These are phyloP conservation scores for Ceratocystis lukuohia DNA, from an alignment of 2,329 filamentous ascomycete species.

Conservation along the genomic window DNA sequence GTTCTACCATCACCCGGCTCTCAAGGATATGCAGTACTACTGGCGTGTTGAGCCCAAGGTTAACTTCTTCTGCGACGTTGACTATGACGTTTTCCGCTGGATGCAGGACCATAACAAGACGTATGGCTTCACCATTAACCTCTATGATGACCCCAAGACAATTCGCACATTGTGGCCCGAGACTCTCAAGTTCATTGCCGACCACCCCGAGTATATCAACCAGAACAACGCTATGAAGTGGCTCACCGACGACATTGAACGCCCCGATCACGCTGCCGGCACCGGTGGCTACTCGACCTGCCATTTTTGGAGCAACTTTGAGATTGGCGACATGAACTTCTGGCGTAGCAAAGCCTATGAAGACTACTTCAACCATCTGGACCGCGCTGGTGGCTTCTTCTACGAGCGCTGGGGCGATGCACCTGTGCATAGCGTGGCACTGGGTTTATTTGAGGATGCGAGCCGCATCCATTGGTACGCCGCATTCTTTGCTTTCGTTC, in stretches of 20 bases:
- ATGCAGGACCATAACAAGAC: slow-evolving; percentile 99
- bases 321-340: slow-evolving; percentile 85
- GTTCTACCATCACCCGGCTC: slow-evolving; percentile 91
- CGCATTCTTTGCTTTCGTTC: not conserved
- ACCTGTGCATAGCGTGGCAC: slow-evolving; percentile 84
- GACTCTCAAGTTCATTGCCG: slow-evolving; percentile 75
- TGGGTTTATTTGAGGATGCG: slow-evolving; percentile 83
- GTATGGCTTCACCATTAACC: slow-evolving; percentile 95
- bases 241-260: slow-evolving; percentile 63
- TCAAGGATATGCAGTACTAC: slow-evolving; percentile 75
- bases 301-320: slow-evolving; percentile 99
- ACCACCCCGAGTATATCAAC: slow-evolving; percentile 69
- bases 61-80: slow-evolving; percentile 96
- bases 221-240: slow-evolving; percentile 77
- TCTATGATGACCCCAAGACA: slow-evolving; percentile 82
- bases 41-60: slow-evolving; percentile 98
- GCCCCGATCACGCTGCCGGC: slow-evolving; percentile 65
- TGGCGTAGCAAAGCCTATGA: slow-evolving; percentile 85
- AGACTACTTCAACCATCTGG: slow-evolving; percentile 91
- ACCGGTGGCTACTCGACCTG: slow-evolving; percentile 95
- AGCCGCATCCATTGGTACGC: slow-evolving; percentile 82
- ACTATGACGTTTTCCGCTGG: slow-evolving; percentile 96
- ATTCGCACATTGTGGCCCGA: slow-evolving; percentile 91
- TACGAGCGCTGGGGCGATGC: slow-evolving; percentile 98
- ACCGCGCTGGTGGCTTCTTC: slow-evolving; percentile 90